Evolutionary conservation across 495 filamentous ascomycete species (phyloP).

Genomic region (Poronia punctata): DNA sequence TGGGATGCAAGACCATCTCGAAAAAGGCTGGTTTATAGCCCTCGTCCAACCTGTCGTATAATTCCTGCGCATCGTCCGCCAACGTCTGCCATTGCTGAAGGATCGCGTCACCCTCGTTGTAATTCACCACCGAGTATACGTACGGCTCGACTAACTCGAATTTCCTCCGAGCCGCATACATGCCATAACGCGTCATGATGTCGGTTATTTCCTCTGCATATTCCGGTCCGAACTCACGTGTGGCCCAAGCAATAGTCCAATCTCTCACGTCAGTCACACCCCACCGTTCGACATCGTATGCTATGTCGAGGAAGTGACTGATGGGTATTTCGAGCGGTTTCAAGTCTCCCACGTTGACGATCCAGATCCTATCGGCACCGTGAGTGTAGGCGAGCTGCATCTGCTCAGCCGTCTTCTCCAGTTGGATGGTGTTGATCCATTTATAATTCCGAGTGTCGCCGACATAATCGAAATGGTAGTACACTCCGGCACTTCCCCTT

Average conservation of each 20-base stretch:
- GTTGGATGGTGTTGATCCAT: conserved; percentile 66
- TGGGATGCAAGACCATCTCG: conserved; percentile 63
- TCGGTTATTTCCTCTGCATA: conserved; percentile 44
- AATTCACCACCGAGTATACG: conserved; percentile 61
- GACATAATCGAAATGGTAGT: conserved; percentile 72
- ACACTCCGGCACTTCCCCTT: conserved; percentile 62
- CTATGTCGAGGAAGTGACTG: conserved; percentile 59
- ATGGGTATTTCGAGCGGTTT: conserved; percentile 65
- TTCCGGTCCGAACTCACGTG: conserved; percentile 51
- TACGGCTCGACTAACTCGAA: conserved; percentile 60
- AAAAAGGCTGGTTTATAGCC: conserved; percentile 54
- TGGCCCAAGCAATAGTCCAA: conserved; percentile 52
- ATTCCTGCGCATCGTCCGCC: conserved; percentile 41
- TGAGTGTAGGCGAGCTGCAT: conserved; percentile 57
- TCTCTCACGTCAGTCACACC: conserved; percentile 45
- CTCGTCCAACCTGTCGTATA: conserved; percentile 47
- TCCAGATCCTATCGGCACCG: conserved; percentile 62
- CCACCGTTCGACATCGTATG: conserved; percentile 54
- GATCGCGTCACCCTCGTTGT: conserved; percentile 61
- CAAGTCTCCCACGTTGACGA: conserved; percentile 70
- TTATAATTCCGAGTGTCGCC: conserved; percentile 59
- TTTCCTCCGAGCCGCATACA: conserved; percentile 57
- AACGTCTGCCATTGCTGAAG: conserved; percentile 59
- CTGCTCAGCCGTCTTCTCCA: conserved; percentile 58
- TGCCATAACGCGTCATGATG: conserved; percentile 55